Base-by-base conservation (phyloP, 2,329 filamentous ascomycete species). In the Didymella glomerata region DNA sequence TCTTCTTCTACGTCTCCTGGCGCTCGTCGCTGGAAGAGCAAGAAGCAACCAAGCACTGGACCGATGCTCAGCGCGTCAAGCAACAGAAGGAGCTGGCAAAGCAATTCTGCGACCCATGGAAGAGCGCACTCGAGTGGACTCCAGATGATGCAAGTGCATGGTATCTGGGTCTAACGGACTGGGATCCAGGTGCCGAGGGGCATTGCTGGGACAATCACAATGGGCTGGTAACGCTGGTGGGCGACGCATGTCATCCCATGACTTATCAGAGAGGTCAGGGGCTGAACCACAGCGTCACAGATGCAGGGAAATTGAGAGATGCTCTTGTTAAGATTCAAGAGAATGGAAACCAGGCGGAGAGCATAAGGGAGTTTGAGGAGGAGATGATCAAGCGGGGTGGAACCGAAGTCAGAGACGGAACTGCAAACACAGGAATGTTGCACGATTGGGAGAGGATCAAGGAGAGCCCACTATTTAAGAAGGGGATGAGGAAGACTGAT, bases 1-100 rank as follows among this genome's bases (percentile, higher is more conserved):
- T 82, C 62, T 79, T 80, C 68, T 82, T 80, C 69, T 83, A 83
- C 65, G 79, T 83, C 49, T 82, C 80, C 11, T 82, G 80, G 78
- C 62, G 52, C 18, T 75, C 68, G 10, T 72, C 66, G 32, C 27
- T 78, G 1, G 76, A 81, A 50, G 76, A 81, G 59, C 80, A 83
- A 60, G 74, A 75, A 10, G 67, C 68, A 34, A 78, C 78, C 41
- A 69, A 67, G 41, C 16, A 68, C 45, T 77, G 75, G 68, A 72
- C 74, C 5, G 64, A 74, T 41, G 75, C 67, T 2, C 68, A 80
- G 62, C 66, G 79, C 20, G 64, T 81, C 4, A 64, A 56, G 13
- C 78, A 81, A 63, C 73, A 78, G 24, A 82, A 80, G 48, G 70
- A 77, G 30, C 73, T 78, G 18, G 72, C 75, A 0, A 75, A 68